These are phyloP conservation scores for Sungouiella thailandica DNA, from an alignment of 805 yeast species.

Conservation along the genomic window DNA sequence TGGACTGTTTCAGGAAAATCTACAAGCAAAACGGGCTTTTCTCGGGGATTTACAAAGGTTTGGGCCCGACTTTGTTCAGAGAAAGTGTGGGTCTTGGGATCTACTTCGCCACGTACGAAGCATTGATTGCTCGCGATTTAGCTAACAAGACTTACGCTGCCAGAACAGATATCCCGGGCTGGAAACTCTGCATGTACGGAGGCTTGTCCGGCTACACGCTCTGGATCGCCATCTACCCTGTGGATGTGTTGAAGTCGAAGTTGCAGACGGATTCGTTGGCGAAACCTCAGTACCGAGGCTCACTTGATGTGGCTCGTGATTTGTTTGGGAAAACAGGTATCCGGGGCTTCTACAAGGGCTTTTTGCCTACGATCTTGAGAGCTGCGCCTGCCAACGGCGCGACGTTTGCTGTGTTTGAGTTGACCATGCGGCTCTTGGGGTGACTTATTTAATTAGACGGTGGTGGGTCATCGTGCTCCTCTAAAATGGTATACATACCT, in stretches of 20 bases:
- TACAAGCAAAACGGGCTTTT: conserved; percentile 46
- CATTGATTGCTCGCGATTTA: conserved; percentile 66
- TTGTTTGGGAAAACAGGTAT: conserved; percentile 58
- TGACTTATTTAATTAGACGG: too few species aligned
- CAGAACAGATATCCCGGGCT: conserved; percentile 79
- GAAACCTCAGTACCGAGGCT: conserved; percentile 54
- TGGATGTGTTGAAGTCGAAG: conserved; percentile 87
- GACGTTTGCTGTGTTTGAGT: conserved; percentile 89
- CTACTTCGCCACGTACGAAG: conserved; percentile 89
- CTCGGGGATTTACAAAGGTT: conserved; percentile 69
- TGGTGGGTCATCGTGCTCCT: too few species aligned
- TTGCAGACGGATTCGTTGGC: conserved; percentile 63
- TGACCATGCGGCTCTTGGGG: conserved; percentile 66
- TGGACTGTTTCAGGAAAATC: conserved; percentile 63
- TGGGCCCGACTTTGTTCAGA: conserved; percentile 75
- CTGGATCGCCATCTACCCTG: conserved; percentile 83
- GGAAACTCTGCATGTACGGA: conserved; percentile 83
- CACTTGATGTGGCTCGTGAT: conserved; percentile 53
- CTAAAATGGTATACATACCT: too few species aligned
- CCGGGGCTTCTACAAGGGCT: conserved; percentile 84
- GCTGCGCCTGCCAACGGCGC: conserved; percentile 99
- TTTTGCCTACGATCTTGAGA: conserved; percentile 85
- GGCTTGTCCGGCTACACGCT: conserved; percentile 87
- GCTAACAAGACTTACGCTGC: conserved; percentile 31
- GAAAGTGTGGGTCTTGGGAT: conserved; percentile 86